These are phyloP conservation scores for Monosporascus ibericus DNA, from an alignment of 2,329 filamentous ascomycete species.

Conservation along the genomic window DNA sequence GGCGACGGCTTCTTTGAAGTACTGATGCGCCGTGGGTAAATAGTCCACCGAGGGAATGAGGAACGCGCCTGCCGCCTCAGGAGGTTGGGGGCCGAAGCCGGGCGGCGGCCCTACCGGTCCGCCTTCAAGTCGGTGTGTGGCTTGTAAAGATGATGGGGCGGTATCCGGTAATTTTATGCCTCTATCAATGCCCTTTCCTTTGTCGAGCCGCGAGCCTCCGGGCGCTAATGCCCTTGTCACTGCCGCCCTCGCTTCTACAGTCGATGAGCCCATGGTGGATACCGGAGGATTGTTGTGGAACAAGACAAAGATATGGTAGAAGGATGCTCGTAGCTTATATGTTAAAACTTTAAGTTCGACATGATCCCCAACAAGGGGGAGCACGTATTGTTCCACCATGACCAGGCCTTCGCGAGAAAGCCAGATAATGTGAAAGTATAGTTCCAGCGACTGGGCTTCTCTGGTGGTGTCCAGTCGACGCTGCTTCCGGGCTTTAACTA, in stretches of 20 bases:
- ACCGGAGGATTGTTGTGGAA: constrained; percentile 89
- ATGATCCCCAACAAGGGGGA: constrained; percentile 75
- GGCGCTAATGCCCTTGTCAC: constrained; percentile 3
- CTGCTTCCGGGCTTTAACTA: constrained; percentile 76
- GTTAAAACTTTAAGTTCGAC: constrained; percentile 83
- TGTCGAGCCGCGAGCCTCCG: constrained; percentile 28
- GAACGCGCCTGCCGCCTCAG: constrained; percentile 58
- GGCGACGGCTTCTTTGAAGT: constrained; percentile 70
- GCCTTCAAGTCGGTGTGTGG: constrained; percentile 47
- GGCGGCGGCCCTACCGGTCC: constrained; percentile 53
- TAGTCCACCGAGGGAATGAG: constrained; percentile 76
- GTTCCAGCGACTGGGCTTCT: constrained; percentile 71
- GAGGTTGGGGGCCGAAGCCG: constrained; percentile 39
- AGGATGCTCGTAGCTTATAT: constrained; percentile 86
- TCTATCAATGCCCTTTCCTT: constrained; percentile 43
- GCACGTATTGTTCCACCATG: constrained; percentile 79
- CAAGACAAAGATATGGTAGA: constrained; percentile 93
- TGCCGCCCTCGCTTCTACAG: constrained; percentile 2
- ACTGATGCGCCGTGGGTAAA: constrained; percentile 71
- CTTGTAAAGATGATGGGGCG: constrained; percentile 39
- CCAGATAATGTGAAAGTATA: constrained; percentile 90
- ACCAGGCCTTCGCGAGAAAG: constrained; percentile 85
- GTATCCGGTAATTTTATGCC: constrained; percentile 38
- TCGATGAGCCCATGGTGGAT: constrained; percentile 47
- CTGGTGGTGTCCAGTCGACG: constrained; percentile 75